Evolutionary conservation across 352 stramenopile genomes (phyloP).

Genomic region (Phytophthora kernoviae): DNA sequence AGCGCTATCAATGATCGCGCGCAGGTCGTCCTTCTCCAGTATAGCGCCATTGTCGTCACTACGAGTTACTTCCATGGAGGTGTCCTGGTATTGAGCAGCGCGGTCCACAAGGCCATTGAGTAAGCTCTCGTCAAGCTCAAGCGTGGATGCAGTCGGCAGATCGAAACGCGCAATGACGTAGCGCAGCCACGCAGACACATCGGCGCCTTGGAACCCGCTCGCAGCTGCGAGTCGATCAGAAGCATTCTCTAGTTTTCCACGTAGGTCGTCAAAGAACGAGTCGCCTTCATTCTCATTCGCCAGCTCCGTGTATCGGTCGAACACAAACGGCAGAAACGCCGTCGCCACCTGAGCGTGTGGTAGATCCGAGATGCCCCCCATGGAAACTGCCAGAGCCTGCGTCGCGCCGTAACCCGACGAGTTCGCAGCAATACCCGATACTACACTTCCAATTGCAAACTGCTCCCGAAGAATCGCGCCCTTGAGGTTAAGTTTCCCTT

Average conservation of each 20-base stretch:
- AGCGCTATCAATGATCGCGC: slow-evolving; percentile 54
- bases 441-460: slow-evolving; percentile 58
- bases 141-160: slow-evolving; percentile 49
- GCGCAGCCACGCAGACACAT: slow-evolving; percentile 60
- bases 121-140: slow-evolving; percentile 64
- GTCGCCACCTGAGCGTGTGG: slow-evolving; percentile 64
- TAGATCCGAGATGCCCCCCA: slow-evolving; percentile 72
- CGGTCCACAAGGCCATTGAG: slow-evolving; percentile 62
- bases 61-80: slow-evolving; percentile 35
- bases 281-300: slow-evolving; percentile 67
- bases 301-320: slow-evolving; percentile 59
- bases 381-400: slow-evolving; percentile 62
- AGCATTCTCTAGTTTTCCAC: slow-evolving; percentile 53
- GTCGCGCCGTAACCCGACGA: slow-evolving; percentile 58
- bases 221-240: slow-evolving; percentile 49
- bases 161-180: slow-evolving; percentile 68
- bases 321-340: slow-evolving; percentile 71
- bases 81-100: slow-evolving; percentile 55
- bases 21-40: slow-evolving; percentile 69
- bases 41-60: slow-evolving; percentile 39
- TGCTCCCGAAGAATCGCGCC: slow-evolving; percentile 53
- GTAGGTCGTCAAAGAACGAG: slow-evolving; percentile 66
- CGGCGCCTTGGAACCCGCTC: slow-evolving; percentile 59
- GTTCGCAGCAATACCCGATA: slow-evolving; percentile 57
- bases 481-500: slow-evolving; percentile 73